phyloP scores from a whole-genome alignment of 352 stramenopile genomes.

The Phytophthora europaea region DNA sequence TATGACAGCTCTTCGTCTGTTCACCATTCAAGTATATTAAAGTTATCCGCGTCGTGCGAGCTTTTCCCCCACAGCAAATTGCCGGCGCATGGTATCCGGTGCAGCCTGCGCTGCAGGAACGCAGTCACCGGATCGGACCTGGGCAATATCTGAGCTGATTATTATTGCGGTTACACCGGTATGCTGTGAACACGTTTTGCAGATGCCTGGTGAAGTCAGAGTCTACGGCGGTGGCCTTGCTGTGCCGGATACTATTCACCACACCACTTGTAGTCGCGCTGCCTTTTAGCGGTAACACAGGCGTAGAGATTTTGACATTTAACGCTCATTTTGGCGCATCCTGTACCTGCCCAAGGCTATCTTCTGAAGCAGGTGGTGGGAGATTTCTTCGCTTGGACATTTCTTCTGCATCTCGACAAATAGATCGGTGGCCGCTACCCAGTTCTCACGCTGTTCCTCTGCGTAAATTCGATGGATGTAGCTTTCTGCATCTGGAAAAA shows the following conservation, averaged over 20 bases:
- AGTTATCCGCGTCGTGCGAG: no score
- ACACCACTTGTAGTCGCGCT: no score
- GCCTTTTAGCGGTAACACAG: not conserved
- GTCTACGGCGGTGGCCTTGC: no score
- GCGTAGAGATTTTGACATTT: not conserved
- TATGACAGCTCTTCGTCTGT: constrained; percentile 27
- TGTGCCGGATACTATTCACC: no score
- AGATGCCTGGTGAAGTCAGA: no score
- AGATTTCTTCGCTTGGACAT: constrained; percentile 62
- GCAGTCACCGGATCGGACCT: no score
- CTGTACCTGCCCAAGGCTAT: constrained; percentile 78
- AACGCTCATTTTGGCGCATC: constrained; percentile 41
- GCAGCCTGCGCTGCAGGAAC: no score
- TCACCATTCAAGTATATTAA: constrained; percentile 15
- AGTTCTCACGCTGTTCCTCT: constrained; percentile 73
- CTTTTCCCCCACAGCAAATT: no score
- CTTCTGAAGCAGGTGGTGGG: constrained; percentile 54
- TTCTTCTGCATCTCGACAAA: constrained; percentile 84
- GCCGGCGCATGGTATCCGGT: no score
- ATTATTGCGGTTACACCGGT: no score
- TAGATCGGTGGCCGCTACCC: constrained; percentile 67
- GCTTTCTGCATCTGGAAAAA: constrained; percentile 62
- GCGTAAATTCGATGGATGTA: constrained; percentile 85
- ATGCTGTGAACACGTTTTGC: no score
- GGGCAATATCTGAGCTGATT: no score